Evolutionary conservation across 345 rosid species (phyloP), one percentile per base, ranked within the genome.

Genomic region (Linum tenue): DNA sequence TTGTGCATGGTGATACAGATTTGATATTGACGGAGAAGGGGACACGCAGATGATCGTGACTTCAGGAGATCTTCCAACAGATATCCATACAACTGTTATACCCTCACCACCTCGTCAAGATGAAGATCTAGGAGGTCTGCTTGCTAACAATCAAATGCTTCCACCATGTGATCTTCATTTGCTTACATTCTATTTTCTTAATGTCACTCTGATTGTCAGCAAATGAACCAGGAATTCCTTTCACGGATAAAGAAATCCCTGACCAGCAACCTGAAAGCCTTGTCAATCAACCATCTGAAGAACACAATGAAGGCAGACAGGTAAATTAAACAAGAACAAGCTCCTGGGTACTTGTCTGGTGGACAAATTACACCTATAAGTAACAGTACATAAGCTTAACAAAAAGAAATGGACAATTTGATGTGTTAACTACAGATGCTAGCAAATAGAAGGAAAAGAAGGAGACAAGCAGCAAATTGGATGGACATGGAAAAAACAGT

Each of bases 401-500:
- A 62, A 59, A 58, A 56, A 9, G 31, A 22, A 42, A 62, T 69
- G 65, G 67, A 62, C 75, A 77, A 72, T 75, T 22, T 22, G 11
- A 86, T 87, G 87, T 72, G 59, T 73, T 22, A 22, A 22, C 31
- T 67, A 8, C 69, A 69, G 69, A 78, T 60, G 67, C 73, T 66
- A 75, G 83, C 75, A 64, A 22, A 55, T 36, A 86, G 68, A 74
- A 88, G 69, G 64, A 85, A 77, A 77, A 64, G 74, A 51, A 85
- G 78, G 83, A 82, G 67, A 56, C 44, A 71, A 72, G 80, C 72
- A 61, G 67, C 78, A 17, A 50, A 60, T 64, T 38, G 39, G 41
- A 79, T 88, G 86, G 99, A 92, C 78, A 68, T 48, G 71, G 96
- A 90, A 42, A 91, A 83, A 69, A 88, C 83, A 64, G 75, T 85